phyloP scores from a whole-genome alignment of 139 green algal species.

The Coelastrella sp. region DNA sequence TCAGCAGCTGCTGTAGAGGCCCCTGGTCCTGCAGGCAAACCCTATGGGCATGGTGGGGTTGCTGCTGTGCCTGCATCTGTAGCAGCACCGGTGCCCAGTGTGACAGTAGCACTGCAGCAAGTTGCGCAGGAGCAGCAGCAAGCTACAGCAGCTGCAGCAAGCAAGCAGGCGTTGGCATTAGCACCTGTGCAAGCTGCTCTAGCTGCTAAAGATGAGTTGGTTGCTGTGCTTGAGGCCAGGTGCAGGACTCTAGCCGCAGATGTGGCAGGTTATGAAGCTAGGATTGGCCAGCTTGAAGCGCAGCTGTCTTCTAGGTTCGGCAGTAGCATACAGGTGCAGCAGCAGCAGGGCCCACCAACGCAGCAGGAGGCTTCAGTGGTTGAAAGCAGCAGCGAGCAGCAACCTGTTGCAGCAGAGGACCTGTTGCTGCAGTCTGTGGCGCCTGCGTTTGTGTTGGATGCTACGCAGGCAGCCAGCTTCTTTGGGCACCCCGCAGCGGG shows the following conservation, averaged over 20 bases:
- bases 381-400: slow-evolving; percentile 12
- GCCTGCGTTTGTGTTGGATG: slow-evolving; percentile 32
- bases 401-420: neutral
- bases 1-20: slow-evolving; percentile 7
- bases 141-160: neutral
- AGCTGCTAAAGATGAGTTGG: slow-evolving; percentile 70
- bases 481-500: neutral
- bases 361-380: neutral
- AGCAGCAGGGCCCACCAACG: neutral
- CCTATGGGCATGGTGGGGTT: slow-evolving; percentile 1
- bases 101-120: slow-evolving; percentile 5
- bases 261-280: slow-evolving; percentile 49
- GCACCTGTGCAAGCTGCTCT: slow-evolving; percentile 61
- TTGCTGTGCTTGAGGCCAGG: slow-evolving; percentile 48
- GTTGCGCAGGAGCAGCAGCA: neutral
- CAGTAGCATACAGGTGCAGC: neutral
- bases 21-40: neutral
- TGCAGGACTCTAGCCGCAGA: slow-evolving; percentile 19
- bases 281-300: slow-evolving; percentile 52
- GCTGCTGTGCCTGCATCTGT: slow-evolving; percentile 28
- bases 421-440: slow-evolving; percentile 11
- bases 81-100: slow-evolving; percentile 5
- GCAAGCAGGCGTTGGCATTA: neutral
- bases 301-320: slow-evolving; percentile 24
- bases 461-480: slow-evolving; percentile 19